These are phyloP conservation scores for Schizothecium vesticola DNA, from an alignment of 495 filamentous ascomycete genomes.

Conservation along the genomic window DNA sequence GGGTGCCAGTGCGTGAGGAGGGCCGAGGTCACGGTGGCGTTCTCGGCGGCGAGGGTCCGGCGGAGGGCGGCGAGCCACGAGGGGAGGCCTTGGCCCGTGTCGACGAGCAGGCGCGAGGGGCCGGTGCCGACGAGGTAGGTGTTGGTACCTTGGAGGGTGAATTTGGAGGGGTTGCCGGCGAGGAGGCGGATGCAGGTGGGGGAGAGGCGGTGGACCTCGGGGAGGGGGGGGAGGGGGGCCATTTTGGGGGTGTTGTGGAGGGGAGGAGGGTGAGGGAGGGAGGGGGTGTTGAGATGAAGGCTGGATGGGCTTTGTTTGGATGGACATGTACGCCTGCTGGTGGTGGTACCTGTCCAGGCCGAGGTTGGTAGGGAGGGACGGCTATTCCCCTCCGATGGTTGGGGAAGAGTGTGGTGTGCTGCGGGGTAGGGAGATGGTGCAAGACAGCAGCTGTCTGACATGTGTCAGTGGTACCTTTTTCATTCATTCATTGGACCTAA, in stretches of 20 bases:
- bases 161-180: slow-evolving; percentile 75
- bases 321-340: background rate
- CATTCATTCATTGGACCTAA: too few species aligned
- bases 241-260: slow-evolving; percentile 24
- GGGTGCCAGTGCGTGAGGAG: slow-evolving; percentile 88
- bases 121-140: slow-evolving; percentile 81
- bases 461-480: background rate
- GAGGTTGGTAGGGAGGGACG: background rate
- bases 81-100: slow-evolving; percentile 68
- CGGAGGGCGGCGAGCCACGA: slow-evolving; percentile 57
- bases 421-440: background rate
- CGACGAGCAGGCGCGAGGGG: slow-evolving; percentile 62
- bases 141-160: slow-evolving; percentile 64
- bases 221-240: slow-evolving; percentile 43
- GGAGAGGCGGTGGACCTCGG: slow-evolving; percentile 62
- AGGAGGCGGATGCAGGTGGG: slow-evolving; percentile 66
- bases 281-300: background rate
- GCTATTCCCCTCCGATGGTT: background rate
- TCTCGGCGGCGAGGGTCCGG: slow-evolving; percentile 57
- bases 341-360: background rate
- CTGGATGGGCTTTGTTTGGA: background rate
- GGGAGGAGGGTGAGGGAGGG: background rate
- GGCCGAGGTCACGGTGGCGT: slow-evolving; percentile 55
- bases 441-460: background rate
- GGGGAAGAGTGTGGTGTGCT: background rate